phyloP scores from a whole-genome alignment of 495 filamentous ascomycete genomes.

The Hypoxylon fragiforme region DNA sequence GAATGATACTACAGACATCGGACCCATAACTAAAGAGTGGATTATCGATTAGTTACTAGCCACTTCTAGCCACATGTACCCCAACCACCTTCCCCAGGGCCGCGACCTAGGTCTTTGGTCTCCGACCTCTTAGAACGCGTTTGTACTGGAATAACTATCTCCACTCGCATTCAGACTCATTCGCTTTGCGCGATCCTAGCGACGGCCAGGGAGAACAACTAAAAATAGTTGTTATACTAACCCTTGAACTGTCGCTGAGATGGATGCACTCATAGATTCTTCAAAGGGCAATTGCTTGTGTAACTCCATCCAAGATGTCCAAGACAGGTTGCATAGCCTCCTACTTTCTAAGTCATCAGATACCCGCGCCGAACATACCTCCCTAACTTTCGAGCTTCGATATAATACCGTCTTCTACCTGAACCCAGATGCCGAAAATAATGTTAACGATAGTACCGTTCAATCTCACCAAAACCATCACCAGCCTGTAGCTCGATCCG shows the following conservation, averaged over 20 bases:
- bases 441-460: slow-evolving; percentile 30
- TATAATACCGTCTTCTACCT: slow-evolving; percentile 42
- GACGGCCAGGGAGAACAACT: not conserved
- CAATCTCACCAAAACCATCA: slow-evolving; percentile 35
- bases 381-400: slow-evolving; percentile 44
- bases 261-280: slow-evolving; percentile 44
- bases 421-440: slow-evolving; percentile 38
- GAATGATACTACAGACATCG: too few species aligned
- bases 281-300: slow-evolving; percentile 39
- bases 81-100: not conserved
- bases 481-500: slow-evolving; percentile 23
- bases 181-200: slow-evolving; percentile 11
- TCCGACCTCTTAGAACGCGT: slow-evolving; percentile 14
- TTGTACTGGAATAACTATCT: slow-evolving; percentile 11
- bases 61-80: not conserved
- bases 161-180: slow-evolving; percentile 6
- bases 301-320: slow-evolving; percentile 45
- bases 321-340: slow-evolving; percentile 40
- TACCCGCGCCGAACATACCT: slow-evolving; percentile 46
- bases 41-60: too few species aligned
- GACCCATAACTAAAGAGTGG: too few species aligned
- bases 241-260: slow-evolving; percentile 13
- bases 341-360: slow-evolving; percentile 42
- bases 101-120: slow-evolving; percentile 1
- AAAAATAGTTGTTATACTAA: not conserved